Percentiles rank a stretch among this genome's conserved stretches.
Evolutionary conservation across 768 basidiomycete species (phyloP).

Genomic region (Pluteus cervinus): DNA sequence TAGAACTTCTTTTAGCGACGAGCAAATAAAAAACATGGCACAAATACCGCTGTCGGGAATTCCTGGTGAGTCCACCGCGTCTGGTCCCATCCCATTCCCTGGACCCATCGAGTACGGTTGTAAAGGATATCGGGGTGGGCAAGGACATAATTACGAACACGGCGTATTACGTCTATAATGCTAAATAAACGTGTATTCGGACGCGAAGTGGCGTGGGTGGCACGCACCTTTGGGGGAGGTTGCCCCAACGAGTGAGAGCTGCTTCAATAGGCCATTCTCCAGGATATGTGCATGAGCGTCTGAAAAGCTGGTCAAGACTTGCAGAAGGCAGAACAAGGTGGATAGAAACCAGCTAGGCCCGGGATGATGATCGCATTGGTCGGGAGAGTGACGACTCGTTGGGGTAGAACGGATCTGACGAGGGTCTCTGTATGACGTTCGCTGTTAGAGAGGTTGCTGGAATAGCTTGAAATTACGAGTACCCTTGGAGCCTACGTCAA

Average conservation of each 20-base stretch:
- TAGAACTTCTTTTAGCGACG: conserved; percentile 17
- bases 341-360: conserved; percentile 58
- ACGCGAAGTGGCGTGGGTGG: background rate
- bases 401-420: too few species aligned
- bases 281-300: conserved; percentile 81
- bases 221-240: conserved; percentile 51
- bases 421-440: too few species aligned
- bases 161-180: conserved; percentile 51
- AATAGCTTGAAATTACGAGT: too few species aligned
- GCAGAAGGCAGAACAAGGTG: background rate
- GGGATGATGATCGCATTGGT: conserved; percentile 51
- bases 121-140: conserved; percentile 48
- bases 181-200: background rate
- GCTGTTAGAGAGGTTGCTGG: too few species aligned
- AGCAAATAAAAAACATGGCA: background rate
- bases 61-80: conserved; percentile 59
- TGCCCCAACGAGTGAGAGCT: conserved; percentile 57
- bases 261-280: conserved; percentile 64
- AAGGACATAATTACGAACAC: conserved; percentile 53
- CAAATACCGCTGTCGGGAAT: conserved; percentile 69
- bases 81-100: conserved; percentile 94
- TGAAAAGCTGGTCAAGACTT: conserved; percentile 16
- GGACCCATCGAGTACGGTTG: conserved; percentile 62
- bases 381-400: too few species aligned
- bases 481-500: too few species aligned